phyloP scores from a whole-genome alignment of 192 early-diverging fungal species.

The Umbelopsis sp. region DNA sequence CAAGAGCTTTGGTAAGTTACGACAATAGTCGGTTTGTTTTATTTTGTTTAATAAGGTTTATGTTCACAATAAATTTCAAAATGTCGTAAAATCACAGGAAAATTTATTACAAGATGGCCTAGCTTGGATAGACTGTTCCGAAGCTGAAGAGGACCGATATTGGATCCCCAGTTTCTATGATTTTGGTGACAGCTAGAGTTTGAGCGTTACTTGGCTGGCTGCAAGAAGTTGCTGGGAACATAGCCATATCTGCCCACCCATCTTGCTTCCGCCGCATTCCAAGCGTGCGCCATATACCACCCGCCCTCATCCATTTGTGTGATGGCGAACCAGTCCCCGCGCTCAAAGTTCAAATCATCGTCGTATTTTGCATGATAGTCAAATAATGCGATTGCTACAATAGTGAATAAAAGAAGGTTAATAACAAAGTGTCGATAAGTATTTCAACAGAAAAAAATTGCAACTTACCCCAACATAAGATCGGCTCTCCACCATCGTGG shows the following conservation, averaged over 20 bases:
- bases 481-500: conserved; percentile 6
- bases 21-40: conserved; percentile 15
- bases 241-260: conserved; percentile 18
- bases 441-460: not conserved
- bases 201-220: conserved; percentile 3
- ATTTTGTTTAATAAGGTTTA: not conserved
- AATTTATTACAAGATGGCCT: conserved; percentile 72
- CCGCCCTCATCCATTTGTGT: conserved; percentile 16
- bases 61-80: conserved; percentile 2
- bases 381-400: conserved; percentile 6
- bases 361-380: conserved; percentile 17
- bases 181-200: conserved; percentile 14
- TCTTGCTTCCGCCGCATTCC: conserved; percentile 8
- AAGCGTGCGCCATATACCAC: conserved; percentile 21
- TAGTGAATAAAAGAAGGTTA: too few relatives aligned
- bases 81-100: conserved; percentile 45
- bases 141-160: conserved; percentile 53
- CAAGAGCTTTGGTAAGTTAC: conserved; percentile 57
- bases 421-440: not conserved
- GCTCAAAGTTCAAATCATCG: conserved; percentile 10
- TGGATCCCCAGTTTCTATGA: conserved; percentile 65
- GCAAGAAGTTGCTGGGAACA: conserved; percentile 15
- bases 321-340: conserved; percentile 13
- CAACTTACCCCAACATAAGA: conserved; percentile 1
- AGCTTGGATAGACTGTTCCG: conserved; percentile 71